A percentile compares a stretch with the other conserved stretches of the same genome.
These are phyloP conservation scores for Vitis rotundifolia DNA, from an alignment of 164 flowering plant species.

Conservation along the genomic window DNA sequence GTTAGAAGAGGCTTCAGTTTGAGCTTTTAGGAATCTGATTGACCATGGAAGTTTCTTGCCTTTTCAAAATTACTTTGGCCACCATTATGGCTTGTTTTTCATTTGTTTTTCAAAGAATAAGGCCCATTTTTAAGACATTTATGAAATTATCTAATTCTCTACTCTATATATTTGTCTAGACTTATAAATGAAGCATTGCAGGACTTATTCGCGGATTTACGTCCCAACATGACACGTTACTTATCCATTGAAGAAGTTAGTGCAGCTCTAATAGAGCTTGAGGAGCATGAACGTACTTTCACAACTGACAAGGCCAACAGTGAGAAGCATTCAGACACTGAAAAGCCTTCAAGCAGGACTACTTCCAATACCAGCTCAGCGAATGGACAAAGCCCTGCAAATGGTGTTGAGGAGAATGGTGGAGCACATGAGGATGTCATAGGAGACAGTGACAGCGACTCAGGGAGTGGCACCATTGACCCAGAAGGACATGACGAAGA, in stretches of 20 bases:
- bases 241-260: conserved; percentile 80
- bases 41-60: no score
- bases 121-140: no score
- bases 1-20: no score
- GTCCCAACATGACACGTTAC: conserved; percentile 86
- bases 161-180: neutral
- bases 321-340: conserved; percentile 66
- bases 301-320: conserved; percentile 51
- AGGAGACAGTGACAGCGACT: conserved; percentile 68
- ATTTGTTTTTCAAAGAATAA: no score
- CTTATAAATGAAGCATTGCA: conserved; percentile 29
- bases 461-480: conserved; percentile 73
- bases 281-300: conserved; percentile 68
- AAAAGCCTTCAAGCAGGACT: conserved; percentile 43
- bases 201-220: conserved; percentile 90
- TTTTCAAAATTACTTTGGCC: no score
- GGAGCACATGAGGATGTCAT: conserved; percentile 49
- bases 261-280: conserved; percentile 71
- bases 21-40: no score
- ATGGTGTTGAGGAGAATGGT: conserved; percentile 73
- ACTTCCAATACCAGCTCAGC: conserved; percentile 27
- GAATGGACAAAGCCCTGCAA: conserved; percentile 52
- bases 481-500: conserved; percentile 66
- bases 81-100: no score
- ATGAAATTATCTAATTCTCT: neutral